Evolutionary conservation across 345 rosid genomes (phyloP), one percentile per base, ranked within the genome.

Genomic region (Diplotaxis tenuifolia): DNA sequence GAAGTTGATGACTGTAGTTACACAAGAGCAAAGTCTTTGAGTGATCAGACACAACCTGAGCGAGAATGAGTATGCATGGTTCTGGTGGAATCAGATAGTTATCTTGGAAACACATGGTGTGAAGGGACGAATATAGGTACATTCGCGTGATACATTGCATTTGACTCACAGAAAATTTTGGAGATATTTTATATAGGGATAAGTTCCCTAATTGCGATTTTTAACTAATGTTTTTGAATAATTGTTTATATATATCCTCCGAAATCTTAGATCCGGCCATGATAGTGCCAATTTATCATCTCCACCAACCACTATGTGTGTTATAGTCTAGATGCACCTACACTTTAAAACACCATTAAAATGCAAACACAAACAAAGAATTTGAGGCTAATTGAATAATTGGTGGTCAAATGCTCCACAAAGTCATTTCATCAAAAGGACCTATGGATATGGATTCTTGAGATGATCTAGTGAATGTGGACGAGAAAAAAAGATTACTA

Each of bases 251-350:
- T n/a, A n/a, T n/a, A n/a, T n/a, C n/a, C n/a, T n/a, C n/a, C n/a
- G n/a, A n/a, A n/a, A n/a, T n/a, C n/a, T n/a, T n/a, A n/a, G n/a
- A n/a, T n/a, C n/a, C n/a, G n/a, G n/a, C n/a, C n/a, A n/a, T n/a
- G n/a, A n/a, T n/a, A n/a, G n/a, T n/a, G n/a, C n/a, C n/a, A n/a
- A n/a, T n/a, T n/a, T n/a, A n/a, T 92, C 99, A 45, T 92, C 99
- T 74, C 99, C 99, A 5, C 88, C 97, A 16, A 88, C 2, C 1
- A 97, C 99, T 96, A 90, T 95, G 83, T 95, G 99, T 79, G 0
- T 86, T 90, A 82, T 95, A 96, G 82, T 95, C 97, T 7, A 95
- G 93, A 82, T 95, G 99, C 62, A 95, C 96, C 97, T 95, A 76
- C 53, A 72, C 60, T 36, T 53, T n/a, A 29, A n/a, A 47, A 40